Evolutionary conservation across 2,329 filamentous ascomycete species (phyloP).

Genomic region (Arthroderma sp.): DNA sequence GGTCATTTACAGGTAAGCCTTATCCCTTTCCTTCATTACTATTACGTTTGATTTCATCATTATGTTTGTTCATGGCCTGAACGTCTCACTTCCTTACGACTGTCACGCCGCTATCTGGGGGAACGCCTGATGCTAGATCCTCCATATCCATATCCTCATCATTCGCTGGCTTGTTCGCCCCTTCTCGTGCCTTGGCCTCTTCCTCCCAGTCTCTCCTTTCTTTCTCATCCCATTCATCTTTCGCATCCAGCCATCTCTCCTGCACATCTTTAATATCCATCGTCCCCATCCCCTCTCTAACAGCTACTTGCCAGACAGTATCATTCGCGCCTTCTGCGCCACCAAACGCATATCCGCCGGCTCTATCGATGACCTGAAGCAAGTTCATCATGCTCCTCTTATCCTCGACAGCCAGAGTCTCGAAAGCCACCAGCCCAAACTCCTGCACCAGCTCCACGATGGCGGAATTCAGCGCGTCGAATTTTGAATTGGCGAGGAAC

Average conservation of each 20-base stretch:
- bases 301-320: slow-evolving; percentile 91
- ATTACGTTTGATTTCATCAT: not conserved
- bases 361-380: slow-evolving; percentile 76
- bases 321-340: slow-evolving; percentile 85
- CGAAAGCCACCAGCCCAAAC: slow-evolving; percentile 81
- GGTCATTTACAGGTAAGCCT: slow-evolving; percentile 5
- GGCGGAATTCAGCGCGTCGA: slow-evolving; percentile 70
- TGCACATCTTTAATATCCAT: slow-evolving; percentile 84
- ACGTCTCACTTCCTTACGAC: slow-evolving; percentile 48
- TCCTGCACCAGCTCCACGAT: slow-evolving; percentile 77
- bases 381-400: slow-evolving; percentile 94
- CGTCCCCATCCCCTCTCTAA: slow-evolving; percentile 55
- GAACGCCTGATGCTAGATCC: slow-evolving; percentile 27
- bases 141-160: slow-evolving; percentile 21
- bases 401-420: slow-evolving; percentile 90
- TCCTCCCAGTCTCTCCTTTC: slow-evolving; percentile 65
- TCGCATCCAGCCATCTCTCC: slow-evolving; percentile 86
- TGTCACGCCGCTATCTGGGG: slow-evolving; percentile 54
- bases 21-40: not conserved
- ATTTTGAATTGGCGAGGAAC: slow-evolving; percentile 57
- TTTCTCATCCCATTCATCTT: slow-evolving; percentile 71
- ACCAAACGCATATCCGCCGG: slow-evolving; percentile 86
- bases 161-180: slow-evolving; percentile 19
- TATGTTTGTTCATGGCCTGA: slow-evolving; percentile 31
- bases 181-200: slow-evolving; percentile 46